These are phyloP conservation scores for Fistulinella prunicolor DNA, from an alignment of 768 basidiomycete genomes.

Conservation along the genomic window DNA sequence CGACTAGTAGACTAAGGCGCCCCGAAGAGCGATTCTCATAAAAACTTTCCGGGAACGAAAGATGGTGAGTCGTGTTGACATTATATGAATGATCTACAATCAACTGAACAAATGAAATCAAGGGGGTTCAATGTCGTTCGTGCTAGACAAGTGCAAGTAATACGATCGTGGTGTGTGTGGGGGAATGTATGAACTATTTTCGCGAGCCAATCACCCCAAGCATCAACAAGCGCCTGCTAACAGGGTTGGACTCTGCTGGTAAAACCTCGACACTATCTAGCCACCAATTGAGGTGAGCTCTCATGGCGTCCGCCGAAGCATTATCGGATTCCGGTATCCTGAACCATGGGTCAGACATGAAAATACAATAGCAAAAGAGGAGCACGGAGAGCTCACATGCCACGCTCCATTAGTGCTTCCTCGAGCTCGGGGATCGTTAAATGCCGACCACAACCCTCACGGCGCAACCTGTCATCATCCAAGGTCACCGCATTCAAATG, in stretches of 20 bases:
- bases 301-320: slow-evolving; percentile 42
- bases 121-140: neutral
- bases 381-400: slow-evolving; percentile 54
- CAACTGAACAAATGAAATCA: neutral
- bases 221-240: slow-evolving; percentile 51
- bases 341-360: slow-evolving; percentile 25
- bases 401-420: slow-evolving; percentile 72
- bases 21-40: too few relatives aligned
- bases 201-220: slow-evolving; percentile 38
- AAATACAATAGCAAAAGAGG: neutral
- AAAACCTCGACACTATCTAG: slow-evolving; percentile 45
- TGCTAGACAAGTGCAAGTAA: too few relatives aligned
- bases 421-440: slow-evolving; percentile 55
- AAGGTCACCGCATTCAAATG: slow-evolving; percentile 41
- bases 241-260: slow-evolving; percentile 33
- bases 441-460: slow-evolving; percentile 42
- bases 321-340: slow-evolving; percentile 35
- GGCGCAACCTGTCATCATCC: slow-evolving; percentile 63
- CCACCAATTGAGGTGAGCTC: slow-evolving; percentile 62
- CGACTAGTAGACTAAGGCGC: too few relatives aligned
- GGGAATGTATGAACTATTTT: slow-evolving; percentile 5
- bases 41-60: too few relatives aligned
- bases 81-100: neutral
- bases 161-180: too few relatives aligned
- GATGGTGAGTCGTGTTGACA: neutral